Percentiles rank a stretch among this genome's conserved stretches.
Evolutionary conservation across 2,329 filamentous ascomycete species (phyloP).

Genomic region (Orbilia ellipsospora): DNA sequence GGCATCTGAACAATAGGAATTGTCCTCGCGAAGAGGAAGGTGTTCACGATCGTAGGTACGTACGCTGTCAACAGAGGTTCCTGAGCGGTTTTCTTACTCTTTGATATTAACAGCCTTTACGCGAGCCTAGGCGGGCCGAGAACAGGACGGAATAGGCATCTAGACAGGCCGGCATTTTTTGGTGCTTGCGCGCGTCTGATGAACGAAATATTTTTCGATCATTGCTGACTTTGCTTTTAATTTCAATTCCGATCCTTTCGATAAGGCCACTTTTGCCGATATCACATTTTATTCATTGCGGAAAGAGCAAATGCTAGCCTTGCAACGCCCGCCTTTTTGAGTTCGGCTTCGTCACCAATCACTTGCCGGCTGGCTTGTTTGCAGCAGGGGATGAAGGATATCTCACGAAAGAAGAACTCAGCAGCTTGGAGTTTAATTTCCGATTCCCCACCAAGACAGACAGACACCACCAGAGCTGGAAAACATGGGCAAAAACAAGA

Average conservation of each 20-base stretch:
- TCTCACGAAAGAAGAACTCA: conserved; percentile 11
- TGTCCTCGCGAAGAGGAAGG: conserved; percentile 20
- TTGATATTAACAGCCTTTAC: background rate
- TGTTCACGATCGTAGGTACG: background rate
- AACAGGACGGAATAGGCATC: conserved; percentile 31
- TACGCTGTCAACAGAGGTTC: too few species aligned
- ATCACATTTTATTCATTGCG: conserved; percentile 41
- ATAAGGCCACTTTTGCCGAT: conserved; percentile 32
- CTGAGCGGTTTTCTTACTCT: too few species aligned
- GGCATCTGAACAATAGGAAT: background rate
- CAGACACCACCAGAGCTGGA: conserved; percentile 10
- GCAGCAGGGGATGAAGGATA: too few species aligned
- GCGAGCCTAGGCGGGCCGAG: conserved; percentile 36
- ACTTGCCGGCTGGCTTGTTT: conserved; percentile 1
- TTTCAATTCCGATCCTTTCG: conserved; percentile 5
- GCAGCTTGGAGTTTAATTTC: conserved; percentile 40
- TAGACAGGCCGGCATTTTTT: background rate
- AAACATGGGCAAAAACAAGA: conserved; percentile 17
- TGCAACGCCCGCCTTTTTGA: background rate
- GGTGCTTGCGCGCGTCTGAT: background rate
- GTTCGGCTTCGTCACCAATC: background rate
- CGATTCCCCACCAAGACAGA: conserved; percentile 31
- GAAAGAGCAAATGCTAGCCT: conserved; percentile 9
- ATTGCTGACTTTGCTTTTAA: conserved; percentile 1
- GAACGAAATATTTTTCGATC: conserved; percentile 8